phyloP scores from a whole-genome alignment of 495 filamentous ascomycete species.

The Paragyromitra xinjiangensis region DNA sequence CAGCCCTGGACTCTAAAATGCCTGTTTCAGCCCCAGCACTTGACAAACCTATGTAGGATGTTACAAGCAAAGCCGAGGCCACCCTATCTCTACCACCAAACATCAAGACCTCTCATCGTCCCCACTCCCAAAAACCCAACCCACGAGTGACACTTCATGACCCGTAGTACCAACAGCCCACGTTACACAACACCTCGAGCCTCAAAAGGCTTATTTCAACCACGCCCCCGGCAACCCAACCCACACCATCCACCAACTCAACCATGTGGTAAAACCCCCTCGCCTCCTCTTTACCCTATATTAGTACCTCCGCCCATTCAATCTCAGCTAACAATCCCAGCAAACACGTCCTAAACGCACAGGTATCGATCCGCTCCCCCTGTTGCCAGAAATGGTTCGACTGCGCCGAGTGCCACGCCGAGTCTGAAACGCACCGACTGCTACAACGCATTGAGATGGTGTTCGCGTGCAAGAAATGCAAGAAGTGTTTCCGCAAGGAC shows the following conservation, averaged over 20 bases:
- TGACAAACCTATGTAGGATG: no score
- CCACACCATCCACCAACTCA: neutral
- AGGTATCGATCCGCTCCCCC: constrained; percentile 92
- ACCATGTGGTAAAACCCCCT: constrained; percentile 20
- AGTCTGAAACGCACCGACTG: constrained; percentile 78
- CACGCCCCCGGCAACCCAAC: neutral
- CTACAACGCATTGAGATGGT: constrained; percentile 85
- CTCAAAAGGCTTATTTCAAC: constrained; percentile 9
- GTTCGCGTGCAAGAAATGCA: constrained; percentile 98
- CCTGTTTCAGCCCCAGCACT: no score
- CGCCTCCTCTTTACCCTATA: neutral
- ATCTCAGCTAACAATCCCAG: constrained; percentile 56
- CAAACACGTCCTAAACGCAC: constrained; percentile 98
- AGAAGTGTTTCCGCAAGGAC: constrained; percentile 96
- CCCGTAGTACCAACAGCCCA: neutral
- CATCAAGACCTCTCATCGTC: neutral
- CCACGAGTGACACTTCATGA: neutral
- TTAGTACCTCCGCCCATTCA: neutral
- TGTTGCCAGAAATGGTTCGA: constrained; percentile 99
- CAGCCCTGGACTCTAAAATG: no score
- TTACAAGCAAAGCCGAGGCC: neutral
- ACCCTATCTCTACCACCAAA: neutral
- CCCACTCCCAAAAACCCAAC: neutral
- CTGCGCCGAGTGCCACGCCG: constrained; percentile 92
- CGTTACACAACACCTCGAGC: neutral